phyloP scores from a whole-genome alignment of 345 rosid genomes.

The Pistacia atlantica region DNA sequence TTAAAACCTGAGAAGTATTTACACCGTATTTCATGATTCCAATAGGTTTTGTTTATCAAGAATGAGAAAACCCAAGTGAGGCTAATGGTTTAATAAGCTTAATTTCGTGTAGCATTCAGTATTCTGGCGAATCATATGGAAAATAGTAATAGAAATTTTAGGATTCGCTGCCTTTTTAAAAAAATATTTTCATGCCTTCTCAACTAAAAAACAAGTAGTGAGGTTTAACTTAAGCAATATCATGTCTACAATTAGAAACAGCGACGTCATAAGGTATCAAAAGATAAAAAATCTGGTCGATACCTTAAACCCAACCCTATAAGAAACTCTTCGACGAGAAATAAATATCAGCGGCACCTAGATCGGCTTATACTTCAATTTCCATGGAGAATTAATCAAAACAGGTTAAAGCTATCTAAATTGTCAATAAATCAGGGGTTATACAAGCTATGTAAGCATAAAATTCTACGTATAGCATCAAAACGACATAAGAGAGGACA shows the following conservation, averaged over 20 bases:
- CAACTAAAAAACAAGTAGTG: background rate
- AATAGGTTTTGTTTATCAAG: background rate
- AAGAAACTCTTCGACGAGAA: background rate
- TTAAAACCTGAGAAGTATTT: background rate
- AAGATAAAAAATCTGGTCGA: background rate
- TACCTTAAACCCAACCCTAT: constrained; percentile 1
- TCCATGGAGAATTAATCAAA: background rate
- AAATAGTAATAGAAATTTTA: background rate
- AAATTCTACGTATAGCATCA: background rate
- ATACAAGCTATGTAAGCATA: background rate
- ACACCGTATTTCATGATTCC: background rate
- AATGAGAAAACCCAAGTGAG: background rate
- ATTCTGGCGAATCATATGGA: background rate
- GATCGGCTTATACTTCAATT: too few relatives aligned
- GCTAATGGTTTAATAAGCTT: constrained; percentile 2
- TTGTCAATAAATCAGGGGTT: background rate
- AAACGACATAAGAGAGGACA: background rate
- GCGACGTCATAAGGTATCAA: background rate
- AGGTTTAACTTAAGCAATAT: background rate
- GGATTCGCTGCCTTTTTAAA: background rate
- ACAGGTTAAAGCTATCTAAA: background rate
- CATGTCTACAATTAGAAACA: background rate
- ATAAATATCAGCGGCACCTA: too few relatives aligned
- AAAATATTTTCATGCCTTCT: background rate
- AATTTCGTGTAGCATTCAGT: background rate